These are phyloP conservation scores for Haplosporangium sp. DNA, from an alignment of 371 early-diverging fungal genomes.

Conservation along the genomic window DNA sequence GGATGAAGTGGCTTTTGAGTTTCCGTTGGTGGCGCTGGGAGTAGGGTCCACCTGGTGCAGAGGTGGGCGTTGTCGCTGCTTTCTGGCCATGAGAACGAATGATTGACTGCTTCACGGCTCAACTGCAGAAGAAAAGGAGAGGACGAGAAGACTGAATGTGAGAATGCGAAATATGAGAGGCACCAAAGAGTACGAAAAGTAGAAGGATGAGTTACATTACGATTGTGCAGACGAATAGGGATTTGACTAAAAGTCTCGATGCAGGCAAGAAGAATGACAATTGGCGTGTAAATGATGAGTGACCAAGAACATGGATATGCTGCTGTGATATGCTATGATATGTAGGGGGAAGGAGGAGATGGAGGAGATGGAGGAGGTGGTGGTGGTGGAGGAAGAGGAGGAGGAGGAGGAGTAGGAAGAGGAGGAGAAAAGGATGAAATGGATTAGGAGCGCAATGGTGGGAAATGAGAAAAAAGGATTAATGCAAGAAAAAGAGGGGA, in stretches of 20 bases:
- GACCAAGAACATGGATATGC: too few species aligned
- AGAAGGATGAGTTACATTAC: too few species aligned
- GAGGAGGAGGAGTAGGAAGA: neutral
- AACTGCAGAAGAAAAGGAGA: slow-evolving; percentile 2
- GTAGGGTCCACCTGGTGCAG: slow-evolving; percentile 15
- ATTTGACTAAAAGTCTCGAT: too few species aligned
- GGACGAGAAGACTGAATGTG: too few species aligned
- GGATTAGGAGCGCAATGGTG: neutral
- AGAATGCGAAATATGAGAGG: too few species aligned
- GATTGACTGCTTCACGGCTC: neutral
- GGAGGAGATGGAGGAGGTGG: neutral
- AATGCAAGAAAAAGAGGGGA: neutral
- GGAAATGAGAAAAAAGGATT: neutral
- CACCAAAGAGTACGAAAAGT: too few species aligned
- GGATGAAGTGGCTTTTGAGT: too few species aligned
- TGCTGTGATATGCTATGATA: neutral
- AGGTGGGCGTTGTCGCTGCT: slow-evolving; percentile 27
- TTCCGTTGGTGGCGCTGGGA: slow-evolving; percentile 10
- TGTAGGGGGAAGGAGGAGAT: neutral
- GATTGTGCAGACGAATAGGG: too few species aligned
- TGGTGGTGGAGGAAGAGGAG: neutral
- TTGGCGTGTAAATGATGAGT: too few species aligned
- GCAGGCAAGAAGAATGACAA: too few species aligned
- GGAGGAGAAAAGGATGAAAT: neutral
- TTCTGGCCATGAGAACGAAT: slow-evolving; percentile 7